A percentile compares a stretch with the other conserved stretches of the same genome.
Evolutionary conservation across 208 protist species (phyloP).

Genomic region (Crithidia fasciculata): DNA sequence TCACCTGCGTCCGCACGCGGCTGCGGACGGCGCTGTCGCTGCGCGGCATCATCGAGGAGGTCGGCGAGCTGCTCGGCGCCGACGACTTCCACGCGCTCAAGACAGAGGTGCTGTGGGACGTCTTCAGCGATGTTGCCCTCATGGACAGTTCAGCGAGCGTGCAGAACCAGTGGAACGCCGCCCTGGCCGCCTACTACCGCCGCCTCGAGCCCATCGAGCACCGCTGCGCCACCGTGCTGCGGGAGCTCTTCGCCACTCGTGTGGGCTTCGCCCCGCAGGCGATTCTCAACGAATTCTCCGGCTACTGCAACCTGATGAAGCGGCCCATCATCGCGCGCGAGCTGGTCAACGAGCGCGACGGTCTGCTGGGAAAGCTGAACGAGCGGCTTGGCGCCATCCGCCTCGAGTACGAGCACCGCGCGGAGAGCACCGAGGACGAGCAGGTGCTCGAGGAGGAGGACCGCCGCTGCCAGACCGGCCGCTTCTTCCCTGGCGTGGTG

Average conservation of each 20-base stretch:
- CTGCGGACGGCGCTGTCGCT: slow-evolving; percentile 60
- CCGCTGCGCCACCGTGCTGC: slow-evolving; percentile 73
- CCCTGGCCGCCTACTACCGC: slow-evolving; percentile 75
- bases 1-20: slow-evolving; percentile 57
- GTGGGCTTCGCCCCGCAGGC: slow-evolving; percentile 81
- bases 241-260: slow-evolving; percentile 74
- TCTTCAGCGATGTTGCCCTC: slow-evolving; percentile 72
- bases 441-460: slow-evolving; percentile 85
- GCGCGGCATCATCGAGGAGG: slow-evolving; percentile 76
- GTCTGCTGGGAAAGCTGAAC: slow-evolving; percentile 87
- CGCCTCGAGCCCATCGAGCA: slow-evolving; percentile 88
- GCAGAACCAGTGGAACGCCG: slow-evolving; percentile 72
- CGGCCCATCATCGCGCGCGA: slow-evolving; percentile 87
- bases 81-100: slow-evolving; percentile 60
- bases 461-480: slow-evolving; percentile 83
- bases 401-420: slow-evolving; percentile 87
- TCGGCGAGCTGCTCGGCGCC: slow-evolving; percentile 63
- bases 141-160: slow-evolving; percentile 57
- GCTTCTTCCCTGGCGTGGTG: slow-evolving; percentile 91
- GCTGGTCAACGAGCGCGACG: slow-evolving; percentile 85
- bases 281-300: slow-evolving; percentile 83
- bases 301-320: slow-evolving; percentile 85
- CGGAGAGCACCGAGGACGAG: slow-evolving; percentile 79
- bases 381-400: slow-evolving; percentile 85
- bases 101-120: slow-evolving; percentile 79